phyloP scores from a whole-genome alignment of 331 rosid species.

The Pyrus hybrid region DNA sequence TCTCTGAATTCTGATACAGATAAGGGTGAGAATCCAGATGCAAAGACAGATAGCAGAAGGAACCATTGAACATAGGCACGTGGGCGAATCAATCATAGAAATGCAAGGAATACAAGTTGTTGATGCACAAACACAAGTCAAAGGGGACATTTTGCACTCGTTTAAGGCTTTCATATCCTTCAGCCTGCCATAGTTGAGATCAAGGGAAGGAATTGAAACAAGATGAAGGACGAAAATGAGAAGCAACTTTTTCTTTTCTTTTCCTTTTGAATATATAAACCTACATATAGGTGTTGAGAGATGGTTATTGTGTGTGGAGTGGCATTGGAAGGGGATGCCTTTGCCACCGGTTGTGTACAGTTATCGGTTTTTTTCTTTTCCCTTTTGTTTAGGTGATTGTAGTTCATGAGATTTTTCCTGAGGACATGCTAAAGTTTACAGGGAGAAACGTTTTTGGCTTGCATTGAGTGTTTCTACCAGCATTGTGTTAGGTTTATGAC shows the following conservation, averaged over 20 bases:
- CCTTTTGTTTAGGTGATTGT: slow-evolving; percentile 5
- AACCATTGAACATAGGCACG: slow-evolving; percentile 27
- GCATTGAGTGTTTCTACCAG: background rate
- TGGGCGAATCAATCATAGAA: slow-evolving; percentile 6
- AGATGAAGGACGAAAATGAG: background rate
- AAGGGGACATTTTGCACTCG: slow-evolving; percentile 30
- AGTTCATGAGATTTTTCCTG: slow-evolving; percentile 1
- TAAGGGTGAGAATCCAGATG: slow-evolving; percentile 40
- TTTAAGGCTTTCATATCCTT: slow-evolving; percentile 26
- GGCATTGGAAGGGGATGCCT: slow-evolving; percentile 25
- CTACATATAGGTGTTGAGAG: slow-evolving; percentile 39
- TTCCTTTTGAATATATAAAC: slow-evolving; percentile 15
- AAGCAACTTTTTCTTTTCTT: slow-evolving; percentile 21
- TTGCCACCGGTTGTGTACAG: slow-evolving; percentile 44
- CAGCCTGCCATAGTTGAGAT: slow-evolving; percentile 29
- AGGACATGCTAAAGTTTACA: background rate
- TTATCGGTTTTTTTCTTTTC: slow-evolving; percentile 6
- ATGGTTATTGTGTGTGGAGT: slow-evolving; percentile 32
- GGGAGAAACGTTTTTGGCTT: background rate
- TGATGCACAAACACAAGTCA: slow-evolving; percentile 6
- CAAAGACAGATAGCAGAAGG: slow-evolving; percentile 34
- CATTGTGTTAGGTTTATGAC: too few species aligned
- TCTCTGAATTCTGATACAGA: slow-evolving; percentile 42
- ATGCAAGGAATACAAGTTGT: background rate
- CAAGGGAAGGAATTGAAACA: slow-evolving; percentile 3